A percentile compares a stretch with the other conserved stretches of the same genome.
Evolutionary conservation across 768 basidiomycete genomes (phyloP).

Genomic region (Mycena crocata): DNA sequence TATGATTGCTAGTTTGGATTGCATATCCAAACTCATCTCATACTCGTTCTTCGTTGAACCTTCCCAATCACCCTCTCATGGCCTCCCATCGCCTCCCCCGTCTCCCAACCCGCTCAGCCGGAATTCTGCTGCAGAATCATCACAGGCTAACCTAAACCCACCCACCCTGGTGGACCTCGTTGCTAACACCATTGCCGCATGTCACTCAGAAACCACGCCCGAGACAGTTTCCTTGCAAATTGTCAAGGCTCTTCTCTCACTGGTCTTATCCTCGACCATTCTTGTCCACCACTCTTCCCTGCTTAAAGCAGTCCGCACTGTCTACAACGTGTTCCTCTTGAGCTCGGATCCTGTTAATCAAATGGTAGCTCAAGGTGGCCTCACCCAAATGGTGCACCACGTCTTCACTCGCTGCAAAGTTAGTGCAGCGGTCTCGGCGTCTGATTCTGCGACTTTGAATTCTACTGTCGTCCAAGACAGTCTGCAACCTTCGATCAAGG

Average conservation of each 20-base stretch:
- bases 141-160: constrained; percentile 63
- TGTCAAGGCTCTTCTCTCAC: constrained; percentile 91
- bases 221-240: constrained; percentile 96
- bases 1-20: constrained; percentile 96
- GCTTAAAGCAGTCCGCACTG: constrained; percentile 95
- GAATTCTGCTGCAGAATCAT: constrained; percentile 53
- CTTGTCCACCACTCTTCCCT: constrained; percentile 96
- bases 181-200: constrained; percentile 93
- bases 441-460: constrained; percentile 33
- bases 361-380: constrained; percentile 97
- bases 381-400: constrained; percentile 98
- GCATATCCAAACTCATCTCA: constrained; percentile 96
- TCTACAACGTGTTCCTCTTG: constrained; percentile 97
- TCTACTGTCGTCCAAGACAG: constrained; percentile 35
- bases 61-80: constrained; percentile 48
- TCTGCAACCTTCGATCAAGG: constrained; percentile 9
- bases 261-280: constrained; percentile 88
- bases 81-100: constrained; percentile 79
- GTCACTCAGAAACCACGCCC: constrained; percentile 88
- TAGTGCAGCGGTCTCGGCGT: constrained; percentile 38
- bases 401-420: constrained; percentile 87
- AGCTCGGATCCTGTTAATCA: constrained; percentile 93
- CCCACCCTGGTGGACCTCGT: constrained; percentile 92
- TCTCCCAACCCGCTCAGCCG: constrained; percentile 68
- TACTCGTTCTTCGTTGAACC: constrained; percentile 95